Conservation (phyloP, 2,329 filamentous ascomycete genomes). For the Talaromyces islandicus region DNA sequence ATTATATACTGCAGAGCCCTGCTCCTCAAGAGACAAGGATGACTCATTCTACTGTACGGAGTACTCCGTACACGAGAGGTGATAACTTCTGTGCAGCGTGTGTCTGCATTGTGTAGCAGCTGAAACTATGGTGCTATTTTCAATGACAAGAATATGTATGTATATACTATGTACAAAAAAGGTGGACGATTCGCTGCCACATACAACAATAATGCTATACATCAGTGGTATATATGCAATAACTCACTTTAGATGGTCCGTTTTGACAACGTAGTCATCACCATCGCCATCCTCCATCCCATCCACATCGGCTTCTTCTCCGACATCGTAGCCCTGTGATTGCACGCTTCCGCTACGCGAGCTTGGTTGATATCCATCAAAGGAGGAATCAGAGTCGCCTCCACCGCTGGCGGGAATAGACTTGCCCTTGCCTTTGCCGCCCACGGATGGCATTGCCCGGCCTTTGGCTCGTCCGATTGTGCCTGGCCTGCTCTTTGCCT, state of each 20-base stretch:
- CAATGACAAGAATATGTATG: neutral
- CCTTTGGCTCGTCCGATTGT: constrained; percentile 23
- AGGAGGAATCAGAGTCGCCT: constrained; percentile 27
- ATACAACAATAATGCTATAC: neutral
- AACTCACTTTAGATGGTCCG: constrained; percentile 26
- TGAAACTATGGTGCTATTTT: neutral
- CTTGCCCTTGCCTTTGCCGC: constrained; percentile 34
- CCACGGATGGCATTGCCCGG: constrained; percentile 10
- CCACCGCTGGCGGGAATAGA: constrained; percentile 22
- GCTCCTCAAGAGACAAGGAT: neutral
- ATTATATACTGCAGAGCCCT: neutral
- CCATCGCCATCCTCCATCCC: constrained; percentile 22
- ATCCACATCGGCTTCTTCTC: constrained; percentile 21
- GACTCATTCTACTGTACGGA: too few relatives aligned
- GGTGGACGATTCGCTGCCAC: neutral
- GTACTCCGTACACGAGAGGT: too few relatives aligned
- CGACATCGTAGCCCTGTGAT: constrained; percentile 14
- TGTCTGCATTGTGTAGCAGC: neutral
- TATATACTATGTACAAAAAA: neutral
- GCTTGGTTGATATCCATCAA: constrained; percentile 11
- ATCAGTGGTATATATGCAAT: neutral
- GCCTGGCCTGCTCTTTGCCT: constrained; percentile 23
- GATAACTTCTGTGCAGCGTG: too few relatives aligned
- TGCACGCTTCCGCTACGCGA: constrained; percentile 12
- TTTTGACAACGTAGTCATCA: constrained; percentile 34